Base-by-base conservation (phyloP, 1,284 basidiomycete genomes). In the Cryptococcus sp. region DNA sequence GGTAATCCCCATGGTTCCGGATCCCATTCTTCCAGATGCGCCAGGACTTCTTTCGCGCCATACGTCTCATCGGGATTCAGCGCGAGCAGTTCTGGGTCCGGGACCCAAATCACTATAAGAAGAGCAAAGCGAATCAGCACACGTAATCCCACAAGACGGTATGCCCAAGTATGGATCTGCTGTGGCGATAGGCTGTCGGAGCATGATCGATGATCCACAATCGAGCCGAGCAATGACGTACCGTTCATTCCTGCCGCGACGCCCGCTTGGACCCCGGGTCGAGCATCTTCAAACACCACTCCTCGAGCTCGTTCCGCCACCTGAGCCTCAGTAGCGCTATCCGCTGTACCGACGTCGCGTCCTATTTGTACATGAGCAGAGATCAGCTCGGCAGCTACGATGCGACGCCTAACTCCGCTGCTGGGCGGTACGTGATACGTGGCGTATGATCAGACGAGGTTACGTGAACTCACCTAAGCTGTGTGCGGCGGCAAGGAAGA, bases 241-340 rank as follows among this genome's bases (percentile, higher is more conserved):
- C 77, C 76, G 57, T 78, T 76, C 78, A 80, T 80, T 4, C 77
- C 78, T 11, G 78, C 78, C 22, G 72, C 64, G 10, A 79, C 72
- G 27, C 76, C 78, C 1, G 78, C 76, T 45, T 66, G 62, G 13
- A 75, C 71, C 1, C 78, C 78, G 15, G 68, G 71, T 5, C 69
- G 50, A 45, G 77, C 78, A 62, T 80, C 79, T 62, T 80, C 79
- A 54, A 79, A 79, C 11, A 80, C 78, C 20, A 80, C 52, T 5
- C 74, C 78, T 53, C 58, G 67, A 11, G 59, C 59, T 22, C 79
- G 59, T 54, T 71, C 71, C 4, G 54, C 65, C n/a, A 40, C 48
- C 59, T 80, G 74, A 22, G 57, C 69, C 0, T 71, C 63, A 0
- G 64, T 67, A 52, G 63, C 66, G 30, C 59, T 54, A 19, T 77